Base-by-base conservation (phyloP, 768 basidiomycete species). In the Russula sp. region DNA sequence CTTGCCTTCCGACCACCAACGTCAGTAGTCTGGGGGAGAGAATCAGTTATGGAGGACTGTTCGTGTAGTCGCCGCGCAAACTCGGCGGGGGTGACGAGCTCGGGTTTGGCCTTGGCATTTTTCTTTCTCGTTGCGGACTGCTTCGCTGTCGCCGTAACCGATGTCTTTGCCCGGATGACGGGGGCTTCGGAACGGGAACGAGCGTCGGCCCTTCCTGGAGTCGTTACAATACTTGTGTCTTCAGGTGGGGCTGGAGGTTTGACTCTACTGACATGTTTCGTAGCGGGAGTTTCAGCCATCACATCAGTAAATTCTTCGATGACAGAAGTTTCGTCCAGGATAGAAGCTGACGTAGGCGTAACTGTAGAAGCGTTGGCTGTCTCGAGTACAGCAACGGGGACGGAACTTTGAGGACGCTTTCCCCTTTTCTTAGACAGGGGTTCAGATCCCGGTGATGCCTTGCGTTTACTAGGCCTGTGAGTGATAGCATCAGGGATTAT, bases 71-170 rank as follows among this genome's bases (percentile, higher is more conserved):
- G 32, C 42, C 48, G 53, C 14, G 66, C 68, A 18, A 62, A 69
- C 59, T 67, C 66, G 14, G 51, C 26, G 4, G 68, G 66, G 20
- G 68, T 67, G 26, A 69, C 56, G 18, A 56, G 62, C 57, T 59
- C 51, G 13, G 51, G 52, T 28, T 64, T 69, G 14, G 14, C 51
- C 59, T 66, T 67, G 11, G 28, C 49, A 24, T 22, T 46, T 46
- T 34, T 55, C 55, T 57, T 67, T 1, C 38, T 57, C 16, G 28
- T 32, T 14, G 57, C 26, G 6, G 56, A 49, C 57, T 63, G 55
- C 55, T 48, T 46, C 14, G 61, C 60, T 26, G 26, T 50, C 4
- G 40, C 28, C 9, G 38, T 59, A 14, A 16, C 38, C 28, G 44
- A 36, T 20, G 38, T 11, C 40, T 53, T 60, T 30, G 54, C 55